Evolutionary conservation across 768 basidiomycete genomes (phyloP).

Genomic region (Suillus tomentosus): DNA sequence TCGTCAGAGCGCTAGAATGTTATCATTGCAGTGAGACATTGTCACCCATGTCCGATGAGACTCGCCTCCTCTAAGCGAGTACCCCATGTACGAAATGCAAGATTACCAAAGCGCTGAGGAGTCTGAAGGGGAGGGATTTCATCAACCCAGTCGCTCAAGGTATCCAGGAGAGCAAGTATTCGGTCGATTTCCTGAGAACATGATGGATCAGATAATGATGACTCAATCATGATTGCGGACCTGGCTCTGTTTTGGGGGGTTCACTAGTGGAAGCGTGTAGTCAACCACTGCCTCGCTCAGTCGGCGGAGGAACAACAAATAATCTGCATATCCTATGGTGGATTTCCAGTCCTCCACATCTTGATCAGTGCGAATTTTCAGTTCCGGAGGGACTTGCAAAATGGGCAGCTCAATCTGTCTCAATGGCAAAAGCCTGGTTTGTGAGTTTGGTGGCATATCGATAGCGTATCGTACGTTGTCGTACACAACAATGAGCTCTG

Average conservation of each 20-base stretch:
- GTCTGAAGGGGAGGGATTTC: conserved; percentile 74
- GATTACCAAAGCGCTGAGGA: conserved; percentile 89
- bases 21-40: conserved; percentile 6
- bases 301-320: conserved; percentile 71
- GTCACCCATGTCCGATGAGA: background rate
- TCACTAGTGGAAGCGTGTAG: conserved; percentile 47
- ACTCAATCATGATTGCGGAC: conserved; percentile 20
- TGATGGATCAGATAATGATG: background rate
- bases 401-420: conserved; percentile 33
- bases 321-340: conserved; percentile 73
- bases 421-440: conserved; percentile 26
- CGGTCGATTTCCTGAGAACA: conserved; percentile 46
- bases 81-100: conserved; percentile 88
- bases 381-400: conserved; percentile 37
- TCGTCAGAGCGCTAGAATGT: conserved; percentile 50
- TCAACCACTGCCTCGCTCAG: conserved; percentile 81
- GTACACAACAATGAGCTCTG: background rate
- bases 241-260: conserved; percentile 21
- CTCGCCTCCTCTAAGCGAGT: conserved; percentile 72
- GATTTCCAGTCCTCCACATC: conserved; percentile 74
- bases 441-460: conserved; percentile 17
- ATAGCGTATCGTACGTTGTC: background rate
- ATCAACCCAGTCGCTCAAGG: conserved; percentile 73
- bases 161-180: conserved; percentile 60
- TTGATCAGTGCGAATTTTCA: conserved; percentile 68